These are phyloP conservation scores for Phylloporus rhodoxanthus DNA, from an alignment of 768 basidiomycete genomes.

Conservation along the genomic window DNA sequence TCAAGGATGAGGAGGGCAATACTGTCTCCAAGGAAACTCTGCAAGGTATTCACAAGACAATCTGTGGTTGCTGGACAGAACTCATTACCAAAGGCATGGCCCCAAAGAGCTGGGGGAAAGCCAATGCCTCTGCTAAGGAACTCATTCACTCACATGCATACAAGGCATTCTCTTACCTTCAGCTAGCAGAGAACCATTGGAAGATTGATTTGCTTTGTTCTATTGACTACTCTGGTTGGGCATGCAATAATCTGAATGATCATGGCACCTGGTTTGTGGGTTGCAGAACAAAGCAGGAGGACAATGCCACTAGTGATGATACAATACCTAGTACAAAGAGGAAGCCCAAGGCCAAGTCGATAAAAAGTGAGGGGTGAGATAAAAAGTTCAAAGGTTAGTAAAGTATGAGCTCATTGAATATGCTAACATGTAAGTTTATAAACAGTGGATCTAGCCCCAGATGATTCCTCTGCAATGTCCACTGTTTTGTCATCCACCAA, in stretches of 20 bases:
- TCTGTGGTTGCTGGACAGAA: background rate
- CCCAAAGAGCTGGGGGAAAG: background rate
- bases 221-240: background rate
- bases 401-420: background rate
- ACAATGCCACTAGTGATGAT: background rate
- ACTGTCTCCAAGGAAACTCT: background rate
- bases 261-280: background rate
- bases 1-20: slow-evolving; percentile 1
- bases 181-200: background rate
- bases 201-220: background rate
- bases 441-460: background rate
- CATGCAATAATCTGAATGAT: background rate
- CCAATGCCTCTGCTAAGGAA: too few species aligned
- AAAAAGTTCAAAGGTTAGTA: background rate
- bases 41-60: too few species aligned
- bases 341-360: background rate
- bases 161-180: background rate
- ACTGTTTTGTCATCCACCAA: too few species aligned
- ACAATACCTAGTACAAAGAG: background rate
- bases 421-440: background rate
- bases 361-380: background rate
- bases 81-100: background rate
- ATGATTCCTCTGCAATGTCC: too few species aligned
- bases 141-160: too few species aligned
- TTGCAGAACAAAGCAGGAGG: background rate